phyloP scores from a whole-genome alignment of 1,284 basidiomycete species.

The Leucoagaricus sp. region DNA sequence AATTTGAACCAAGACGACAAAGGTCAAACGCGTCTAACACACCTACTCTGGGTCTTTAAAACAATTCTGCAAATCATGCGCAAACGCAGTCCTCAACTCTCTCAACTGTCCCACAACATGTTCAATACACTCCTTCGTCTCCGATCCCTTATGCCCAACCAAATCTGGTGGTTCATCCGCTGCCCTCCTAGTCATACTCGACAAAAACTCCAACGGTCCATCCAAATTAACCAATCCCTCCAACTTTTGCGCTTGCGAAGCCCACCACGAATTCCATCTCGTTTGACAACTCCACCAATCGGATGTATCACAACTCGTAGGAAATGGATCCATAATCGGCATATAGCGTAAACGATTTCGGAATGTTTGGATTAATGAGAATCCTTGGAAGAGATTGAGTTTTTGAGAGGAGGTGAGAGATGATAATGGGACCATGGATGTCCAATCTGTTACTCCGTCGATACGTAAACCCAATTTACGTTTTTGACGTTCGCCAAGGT shows the following conservation, averaged over 20 bases:
- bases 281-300: neutral
- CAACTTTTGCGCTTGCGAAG: neutral
- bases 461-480: neutral
- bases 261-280: neutral
- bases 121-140: neutral
- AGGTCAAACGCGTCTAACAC: too few species aligned
- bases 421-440: neutral
- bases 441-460: neutral
- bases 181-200: neutral
- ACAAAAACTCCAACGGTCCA: neutral
- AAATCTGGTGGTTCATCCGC: neutral
- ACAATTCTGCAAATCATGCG: neutral
- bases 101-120: neutral
- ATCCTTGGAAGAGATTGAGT: constrained; percentile 3
- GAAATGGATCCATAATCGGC: neutral
- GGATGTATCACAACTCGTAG: neutral
- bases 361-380: neutral
- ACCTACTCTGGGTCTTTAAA: too few species aligned
- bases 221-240: neutral
- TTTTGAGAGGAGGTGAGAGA: neutral
- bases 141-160: neutral
- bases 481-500: neutral
- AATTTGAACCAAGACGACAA: too few species aligned
- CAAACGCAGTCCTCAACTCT: neutral
- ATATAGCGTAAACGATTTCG: neutral